Base-by-base conservation (phyloP, 176 grass and related monocot species). In the Musa itinerans region DNA sequence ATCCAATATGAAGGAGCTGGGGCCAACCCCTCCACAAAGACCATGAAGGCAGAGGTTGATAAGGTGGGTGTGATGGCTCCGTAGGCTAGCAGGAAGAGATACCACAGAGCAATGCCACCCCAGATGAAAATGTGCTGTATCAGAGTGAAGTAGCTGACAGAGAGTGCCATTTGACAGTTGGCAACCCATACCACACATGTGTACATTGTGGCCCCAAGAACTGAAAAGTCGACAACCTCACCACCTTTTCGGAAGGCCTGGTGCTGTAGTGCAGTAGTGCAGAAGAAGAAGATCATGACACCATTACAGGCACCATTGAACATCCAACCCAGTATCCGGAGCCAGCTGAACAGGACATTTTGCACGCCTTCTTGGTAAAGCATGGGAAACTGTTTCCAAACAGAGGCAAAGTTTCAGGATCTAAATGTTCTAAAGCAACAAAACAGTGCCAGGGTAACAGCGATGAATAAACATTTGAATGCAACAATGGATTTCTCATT, bases 41-140 rank as follows among this genome's bases (percentile, higher is more conserved):
- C 86, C 85, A 82, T 87, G 76, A 87, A 99, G 5, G 88, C 90
- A 10, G 84, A 78, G 4, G 65, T 99, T 7, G 91, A 88, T 16
- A 77, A 83, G 34, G 71, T 79, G 1, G 86, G 74, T 10, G 82
- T 27, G 14, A 99, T 66, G 49, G 83, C 74, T 65, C 96, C 96
- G 72, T 89, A 99, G 27, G 58, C 80, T 59, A 94, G 27, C 62
- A 93, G 81, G 68, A 96, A 92, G 79, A 88, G 68, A 50, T 94
- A 99, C 96, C 96, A 99, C 43, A 92, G 55, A 24, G 63, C 83
- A 61, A 99, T 86, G 78, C 96, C 88, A 11, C 91, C 96, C 96
- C 91, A 99, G 78, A 99, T 89, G 81, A 95, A 87, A 75, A 99
- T 91, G 76, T 99, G 96, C 24, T 99, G 96, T 59, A 99, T 95